Percentiles rank a stretch among this genome's conserved stretches.
Conservation (phyloP, 164 flowering plant genomes). For the Berberis thunbergii region DNA sequence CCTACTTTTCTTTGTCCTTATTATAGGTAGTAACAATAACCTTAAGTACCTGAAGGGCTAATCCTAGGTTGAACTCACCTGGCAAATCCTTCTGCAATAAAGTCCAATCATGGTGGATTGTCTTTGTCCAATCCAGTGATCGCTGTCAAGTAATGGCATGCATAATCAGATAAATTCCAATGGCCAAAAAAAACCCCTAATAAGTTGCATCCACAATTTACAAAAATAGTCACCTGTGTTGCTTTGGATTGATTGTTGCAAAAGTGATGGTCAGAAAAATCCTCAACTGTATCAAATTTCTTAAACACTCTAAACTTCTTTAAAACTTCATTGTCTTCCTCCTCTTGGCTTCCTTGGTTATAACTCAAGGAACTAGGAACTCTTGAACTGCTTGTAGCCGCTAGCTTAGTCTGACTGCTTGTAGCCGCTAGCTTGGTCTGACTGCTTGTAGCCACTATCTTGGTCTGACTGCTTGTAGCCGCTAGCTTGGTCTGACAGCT, state of each 20-base stretch:
- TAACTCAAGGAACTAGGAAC: background rate
- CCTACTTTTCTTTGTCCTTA: background rate
- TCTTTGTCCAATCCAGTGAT: constrained; percentile 17
- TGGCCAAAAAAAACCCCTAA: background rate
- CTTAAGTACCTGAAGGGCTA: background rate
- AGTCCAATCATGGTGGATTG: constrained; percentile 24
- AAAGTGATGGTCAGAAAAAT: constrained; percentile 41
- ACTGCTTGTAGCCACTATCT: constrained; percentile 1
- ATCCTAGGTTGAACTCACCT: constrained; percentile 5
- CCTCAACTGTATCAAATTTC: constrained; percentile 36
- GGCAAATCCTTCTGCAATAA: constrained; percentile 18
- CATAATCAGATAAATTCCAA: background rate
- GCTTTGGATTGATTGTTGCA: background rate
- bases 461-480: constrained; percentile 9
- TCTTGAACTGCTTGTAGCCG: constrained; percentile 17
- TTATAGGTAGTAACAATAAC: no score
- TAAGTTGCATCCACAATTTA: background rate
- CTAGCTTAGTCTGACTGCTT: constrained; percentile 8
- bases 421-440: constrained; percentile 1
- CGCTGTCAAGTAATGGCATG: constrained; percentile 8
- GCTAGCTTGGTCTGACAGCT: constrained; percentile 6
- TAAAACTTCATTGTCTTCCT: constrained; percentile 12
- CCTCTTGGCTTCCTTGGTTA: constrained; percentile 1
- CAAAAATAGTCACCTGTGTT: background rate
- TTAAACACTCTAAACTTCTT: constrained; percentile 21